phyloP scores from a whole-genome alignment of 371 early-diverging fungal species.

The Synchytrium microbalum region DNA sequence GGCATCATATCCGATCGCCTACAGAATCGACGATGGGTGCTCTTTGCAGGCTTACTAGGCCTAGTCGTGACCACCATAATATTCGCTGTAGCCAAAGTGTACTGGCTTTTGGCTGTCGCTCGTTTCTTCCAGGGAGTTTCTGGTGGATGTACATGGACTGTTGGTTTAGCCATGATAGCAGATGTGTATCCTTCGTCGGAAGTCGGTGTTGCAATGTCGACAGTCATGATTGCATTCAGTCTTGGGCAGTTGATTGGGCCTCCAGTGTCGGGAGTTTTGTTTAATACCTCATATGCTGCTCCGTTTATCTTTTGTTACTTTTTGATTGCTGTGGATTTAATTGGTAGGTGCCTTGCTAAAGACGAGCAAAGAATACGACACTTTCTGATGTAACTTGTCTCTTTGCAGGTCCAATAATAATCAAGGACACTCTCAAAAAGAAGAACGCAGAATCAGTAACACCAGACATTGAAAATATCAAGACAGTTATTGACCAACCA shows the following conservation, averaged over 20 bases:
- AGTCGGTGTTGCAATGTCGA: not conserved
- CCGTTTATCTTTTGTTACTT: not conserved
- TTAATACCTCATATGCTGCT: not conserved
- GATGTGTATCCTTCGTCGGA: not conserved
- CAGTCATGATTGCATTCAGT: not conserved
- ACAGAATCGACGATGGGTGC: not conserved
- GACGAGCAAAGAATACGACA: too few relatives aligned
- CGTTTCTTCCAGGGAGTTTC: not conserved
- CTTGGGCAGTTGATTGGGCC: not conserved
- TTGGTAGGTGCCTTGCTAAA: not conserved
- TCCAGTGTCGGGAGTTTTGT: not conserved
- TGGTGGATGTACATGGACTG: not conserved
- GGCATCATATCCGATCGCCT: not conserved
- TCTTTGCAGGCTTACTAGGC: not conserved
- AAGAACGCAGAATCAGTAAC: too few relatives aligned
- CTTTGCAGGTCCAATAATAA: too few relatives aligned
- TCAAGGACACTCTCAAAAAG: too few relatives aligned
- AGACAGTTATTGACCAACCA: too few relatives aligned
- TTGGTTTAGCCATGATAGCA: not conserved
- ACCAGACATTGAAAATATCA: too few relatives aligned
- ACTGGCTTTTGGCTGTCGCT: not conserved
- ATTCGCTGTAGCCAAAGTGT: not conserved
- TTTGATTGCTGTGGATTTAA: not conserved
- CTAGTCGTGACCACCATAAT: not conserved
- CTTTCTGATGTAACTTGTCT: too few relatives aligned